Conservation (phyloP, 176 grass and related monocot genomes). For the Triticum urartu region DNA sequence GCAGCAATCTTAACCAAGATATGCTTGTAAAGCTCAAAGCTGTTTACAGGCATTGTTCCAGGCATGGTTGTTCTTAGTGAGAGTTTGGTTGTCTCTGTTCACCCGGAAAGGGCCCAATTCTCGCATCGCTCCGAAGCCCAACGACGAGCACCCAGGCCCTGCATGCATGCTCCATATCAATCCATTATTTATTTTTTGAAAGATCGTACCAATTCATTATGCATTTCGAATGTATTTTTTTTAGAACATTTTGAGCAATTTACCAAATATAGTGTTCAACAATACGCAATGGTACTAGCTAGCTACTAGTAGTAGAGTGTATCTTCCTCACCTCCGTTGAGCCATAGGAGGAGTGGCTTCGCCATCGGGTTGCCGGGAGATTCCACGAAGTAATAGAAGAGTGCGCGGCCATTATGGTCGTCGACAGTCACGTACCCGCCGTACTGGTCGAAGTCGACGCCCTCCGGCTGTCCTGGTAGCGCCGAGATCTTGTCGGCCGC, state of each 20-base stretch:
- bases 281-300: background rate
- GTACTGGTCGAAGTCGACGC: conserved; percentile 3
- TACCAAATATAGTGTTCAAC: background rate
- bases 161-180: background rate
- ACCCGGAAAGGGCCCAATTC: background rate
- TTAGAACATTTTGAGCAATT: too few species aligned
- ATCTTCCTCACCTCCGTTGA: background rate
- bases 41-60: background rate
- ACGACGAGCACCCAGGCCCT: background rate
- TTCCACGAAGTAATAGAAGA: conserved; percentile 5
- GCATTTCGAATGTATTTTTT: background rate
- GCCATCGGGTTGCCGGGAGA: background rate
- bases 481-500: background rate
- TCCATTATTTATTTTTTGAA: too few species aligned
- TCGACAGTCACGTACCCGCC: conserved; percentile 3
- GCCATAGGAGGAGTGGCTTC: background rate
- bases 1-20: too few species aligned
- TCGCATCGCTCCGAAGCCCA: background rate
- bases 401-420: background rate
- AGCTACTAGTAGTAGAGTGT: background rate
- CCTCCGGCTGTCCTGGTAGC: background rate
- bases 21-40: too few species aligned
- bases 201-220: too few species aligned
- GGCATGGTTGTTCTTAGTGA: background rate
- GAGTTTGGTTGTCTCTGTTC: background rate